These are phyloP conservation scores for Plasmodium chabaudi DNA, from an alignment of 169 alveolate species.

Conservation along the genomic window DNA sequence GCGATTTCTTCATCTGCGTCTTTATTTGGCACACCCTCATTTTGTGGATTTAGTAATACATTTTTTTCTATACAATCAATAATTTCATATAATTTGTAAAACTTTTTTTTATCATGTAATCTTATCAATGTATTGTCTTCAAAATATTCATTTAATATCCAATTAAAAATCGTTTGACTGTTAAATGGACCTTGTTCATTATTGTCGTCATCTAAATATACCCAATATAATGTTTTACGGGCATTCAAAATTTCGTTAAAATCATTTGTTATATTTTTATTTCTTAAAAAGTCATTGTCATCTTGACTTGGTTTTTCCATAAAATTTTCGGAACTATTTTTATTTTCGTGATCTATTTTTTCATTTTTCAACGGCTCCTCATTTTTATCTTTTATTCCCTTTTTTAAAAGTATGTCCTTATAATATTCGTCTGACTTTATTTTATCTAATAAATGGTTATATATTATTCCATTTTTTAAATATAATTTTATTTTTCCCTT, in stretches of 20 bases:
- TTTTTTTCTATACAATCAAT: slow-evolving; percentile 66
- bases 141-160: slow-evolving; percentile 79
- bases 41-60: slow-evolving; percentile 18
- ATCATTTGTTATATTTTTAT: slow-evolving; percentile 25
- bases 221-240: slow-evolving; percentile 78
- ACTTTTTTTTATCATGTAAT: slow-evolving; percentile 62
- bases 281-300: slow-evolving; percentile 13
- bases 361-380: neutral
- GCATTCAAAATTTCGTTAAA: slow-evolving; percentile 34
- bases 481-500: slow-evolving; percentile 73
- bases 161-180: slow-evolving; percentile 78
- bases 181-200: slow-evolving; percentile 80
- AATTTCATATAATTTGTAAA: slow-evolving; percentile 51
- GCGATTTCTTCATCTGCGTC: neutral
- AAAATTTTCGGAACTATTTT: neutral
- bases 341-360: neutral
- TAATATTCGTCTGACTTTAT: slow-evolving; percentile 37
- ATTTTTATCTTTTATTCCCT: neutral
- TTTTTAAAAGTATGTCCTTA: slow-evolving; percentile 18
- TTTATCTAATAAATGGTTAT: slow-evolving; percentile 42
- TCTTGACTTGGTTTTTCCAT: neutral
- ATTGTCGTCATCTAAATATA: slow-evolving; percentile 78
- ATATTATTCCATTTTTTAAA: slow-evolving; percentile 61
- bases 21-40: neutral
- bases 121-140: slow-evolving; percentile 76